Evolutionary conservation across 306 rosid genomes (phyloP).

Genomic region (Cajanus cajan): DNA sequence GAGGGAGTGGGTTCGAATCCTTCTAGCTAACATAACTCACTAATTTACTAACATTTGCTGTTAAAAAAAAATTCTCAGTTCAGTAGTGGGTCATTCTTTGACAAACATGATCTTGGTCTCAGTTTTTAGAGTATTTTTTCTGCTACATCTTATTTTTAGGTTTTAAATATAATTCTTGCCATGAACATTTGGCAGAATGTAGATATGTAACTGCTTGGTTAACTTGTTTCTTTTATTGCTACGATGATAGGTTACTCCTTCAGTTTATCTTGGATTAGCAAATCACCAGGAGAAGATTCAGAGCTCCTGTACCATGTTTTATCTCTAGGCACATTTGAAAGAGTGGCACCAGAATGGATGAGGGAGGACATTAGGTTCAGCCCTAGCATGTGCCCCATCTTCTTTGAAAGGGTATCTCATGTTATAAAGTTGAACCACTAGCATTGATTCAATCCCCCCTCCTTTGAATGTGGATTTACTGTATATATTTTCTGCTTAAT

Average conservation of each 20-base stretch:
- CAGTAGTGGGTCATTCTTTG: not conserved
- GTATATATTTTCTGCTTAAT: constrained; percentile 1
- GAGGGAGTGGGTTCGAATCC: too few relatives aligned
- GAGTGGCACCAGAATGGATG: constrained; percentile 93
- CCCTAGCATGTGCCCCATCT: constrained; percentile 70
- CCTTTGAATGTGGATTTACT: not conserved
- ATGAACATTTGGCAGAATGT: not conserved
- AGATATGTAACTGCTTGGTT: not conserved
- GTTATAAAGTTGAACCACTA: constrained; percentile 52
- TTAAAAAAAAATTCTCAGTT: too few relatives aligned
- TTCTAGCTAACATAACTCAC: too few relatives aligned
- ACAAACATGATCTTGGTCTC: not conserved
- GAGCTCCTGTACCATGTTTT: constrained; percentile 56
- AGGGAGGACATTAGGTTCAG: constrained; percentile 75
- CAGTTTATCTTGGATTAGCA: constrained; percentile 65
- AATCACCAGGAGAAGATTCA: constrained; percentile 49
- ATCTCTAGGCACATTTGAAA: constrained; percentile 79
- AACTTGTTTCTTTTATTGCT: constrained; percentile 14
- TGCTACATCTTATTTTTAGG: not conserved
- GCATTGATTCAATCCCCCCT: not conserved
- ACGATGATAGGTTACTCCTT: constrained; percentile 68
- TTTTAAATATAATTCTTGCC: not conserved
- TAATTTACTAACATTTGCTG: too few relatives aligned
- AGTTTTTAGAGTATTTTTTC: not conserved
- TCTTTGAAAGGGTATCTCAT: constrained; percentile 70